phyloP scores from a whole-genome alignment of 2,329 filamentous ascomycete species.

The Arthroderma uncinatum region DNA sequence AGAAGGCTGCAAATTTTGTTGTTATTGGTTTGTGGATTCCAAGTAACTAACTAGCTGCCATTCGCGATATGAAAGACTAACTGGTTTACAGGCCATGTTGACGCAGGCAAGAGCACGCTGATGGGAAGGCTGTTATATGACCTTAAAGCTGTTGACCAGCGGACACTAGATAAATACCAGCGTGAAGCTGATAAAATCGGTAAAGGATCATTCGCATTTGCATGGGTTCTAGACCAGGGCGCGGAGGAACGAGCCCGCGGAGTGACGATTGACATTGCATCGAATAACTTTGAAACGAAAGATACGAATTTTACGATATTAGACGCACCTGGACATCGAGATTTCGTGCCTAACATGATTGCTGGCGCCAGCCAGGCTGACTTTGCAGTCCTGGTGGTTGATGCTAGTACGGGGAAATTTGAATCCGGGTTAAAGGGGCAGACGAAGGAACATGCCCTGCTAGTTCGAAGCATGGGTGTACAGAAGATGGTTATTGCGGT shows the following conservation, averaged over 20 bases:
- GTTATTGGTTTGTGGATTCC: slow-evolving; percentile 57
- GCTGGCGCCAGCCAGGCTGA: slow-evolving; percentile 92
- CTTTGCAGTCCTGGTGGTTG: slow-evolving; percentile 87
- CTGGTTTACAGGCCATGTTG: slow-evolving; percentile 64
- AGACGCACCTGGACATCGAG: slow-evolving; percentile 85
- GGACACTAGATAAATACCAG: slow-evolving; percentile 76
- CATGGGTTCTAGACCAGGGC: slow-evolving; percentile 92
- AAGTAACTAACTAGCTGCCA: background rate
- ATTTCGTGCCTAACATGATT: slow-evolving; percentile 99
- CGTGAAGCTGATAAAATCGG: slow-evolving; percentile 84
- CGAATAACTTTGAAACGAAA: slow-evolving; percentile 84
- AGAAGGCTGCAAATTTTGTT: slow-evolving; percentile 79
- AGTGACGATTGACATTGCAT: slow-evolving; percentile 94
- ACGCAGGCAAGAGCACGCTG: slow-evolving; percentile 92
- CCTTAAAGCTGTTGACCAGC: slow-evolving; percentile 73
- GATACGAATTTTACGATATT: slow-evolving; percentile 83
- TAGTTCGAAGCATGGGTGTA: slow-evolving; percentile 83
- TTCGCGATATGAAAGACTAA: background rate
- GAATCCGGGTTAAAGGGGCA: slow-evolving; percentile 89
- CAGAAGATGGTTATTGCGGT: slow-evolving; percentile 79
- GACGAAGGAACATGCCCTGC: slow-evolving; percentile 82
- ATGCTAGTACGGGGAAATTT: slow-evolving; percentile 80
- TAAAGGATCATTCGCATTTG: slow-evolving; percentile 89
- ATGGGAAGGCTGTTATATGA: slow-evolving; percentile 93
- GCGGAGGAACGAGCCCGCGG: slow-evolving; percentile 79